Conservation (phyloP, 495 filamentous ascomycete species). For the Daldinia decipiens region DNA sequence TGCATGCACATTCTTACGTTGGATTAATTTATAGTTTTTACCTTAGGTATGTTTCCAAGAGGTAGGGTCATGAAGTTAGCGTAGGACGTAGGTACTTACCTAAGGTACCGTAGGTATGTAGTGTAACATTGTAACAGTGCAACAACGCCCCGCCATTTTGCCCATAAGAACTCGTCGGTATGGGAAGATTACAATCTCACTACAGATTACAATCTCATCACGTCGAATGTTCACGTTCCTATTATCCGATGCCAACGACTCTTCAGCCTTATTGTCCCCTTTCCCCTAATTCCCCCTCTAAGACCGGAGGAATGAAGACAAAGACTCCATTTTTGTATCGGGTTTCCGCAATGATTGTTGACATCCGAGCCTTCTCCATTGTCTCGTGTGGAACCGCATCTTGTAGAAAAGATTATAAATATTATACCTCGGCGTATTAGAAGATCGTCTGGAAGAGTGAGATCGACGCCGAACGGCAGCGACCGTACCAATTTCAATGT, state of each 20-base stretch:
- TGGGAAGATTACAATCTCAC: constrained; percentile 32
- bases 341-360: neutral
- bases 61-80: too few relatives aligned
- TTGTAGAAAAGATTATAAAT: constrained; percentile 5
- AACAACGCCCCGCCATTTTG: constrained; percentile 30
- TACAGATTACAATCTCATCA: constrained; percentile 36
- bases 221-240: constrained; percentile 40
- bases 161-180: neutral
- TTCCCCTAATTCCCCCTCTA: neutral
- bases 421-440: neutral
- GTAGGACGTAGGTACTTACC: too few relatives aligned
- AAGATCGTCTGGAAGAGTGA: neutral
- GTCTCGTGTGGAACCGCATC: constrained; percentile 11
- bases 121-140: constrained; percentile 12
- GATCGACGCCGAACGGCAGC: constrained; percentile 8
- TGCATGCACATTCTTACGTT: neutral
- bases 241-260: constrained; percentile 2
- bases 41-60: too few relatives aligned
- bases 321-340: constrained; percentile 7
- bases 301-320: constrained; percentile 14
- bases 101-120: constrained; percentile 6
- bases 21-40: constrained; percentile 1
- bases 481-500: constrained; percentile 1
- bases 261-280: neutral
- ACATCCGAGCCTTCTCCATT: neutral